These are phyloP conservation scores for Monilinia fructigena DNA, from an alignment of 2,329 filamentous ascomycete species.

Conservation along the genomic window DNA sequence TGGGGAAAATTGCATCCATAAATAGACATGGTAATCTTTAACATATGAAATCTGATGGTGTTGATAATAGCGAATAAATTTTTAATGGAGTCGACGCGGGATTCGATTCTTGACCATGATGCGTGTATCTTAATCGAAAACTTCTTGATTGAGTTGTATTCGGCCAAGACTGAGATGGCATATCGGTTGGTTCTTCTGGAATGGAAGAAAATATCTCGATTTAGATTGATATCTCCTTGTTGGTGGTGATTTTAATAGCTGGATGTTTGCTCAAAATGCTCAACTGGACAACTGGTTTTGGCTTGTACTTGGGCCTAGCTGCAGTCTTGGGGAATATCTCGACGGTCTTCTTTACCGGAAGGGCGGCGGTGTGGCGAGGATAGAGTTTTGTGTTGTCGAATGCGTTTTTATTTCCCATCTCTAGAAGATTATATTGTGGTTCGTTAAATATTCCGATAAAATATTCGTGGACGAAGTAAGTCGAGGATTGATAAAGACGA, in stretches of 20 bases:
- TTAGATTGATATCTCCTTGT: neutral
- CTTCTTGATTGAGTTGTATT: neutral
- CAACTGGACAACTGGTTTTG: neutral
- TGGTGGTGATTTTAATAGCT: neutral
- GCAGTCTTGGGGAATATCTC: neutral
- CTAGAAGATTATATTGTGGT: no score
- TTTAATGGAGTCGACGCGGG: neutral
- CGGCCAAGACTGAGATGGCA: neutral
- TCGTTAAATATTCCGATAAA: no score
- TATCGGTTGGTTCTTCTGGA: neutral
- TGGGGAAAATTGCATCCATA: neutral
- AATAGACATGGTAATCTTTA: neutral
- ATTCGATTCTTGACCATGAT: neutral
- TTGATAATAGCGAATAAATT: neutral
- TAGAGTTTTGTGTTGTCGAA: neutral
- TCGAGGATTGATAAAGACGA: no score
- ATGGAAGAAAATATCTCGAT: neutral
- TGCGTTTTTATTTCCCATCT: neutral
- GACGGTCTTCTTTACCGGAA: neutral
- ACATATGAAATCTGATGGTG: neutral
- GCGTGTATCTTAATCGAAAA: neutral
- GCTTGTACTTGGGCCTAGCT: neutral
- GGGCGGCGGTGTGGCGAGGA: no score
- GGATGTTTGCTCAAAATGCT: neutral
- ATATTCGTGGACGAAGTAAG: no score